Conservation (phyloP, 176 grass and related monocot species). For the Avena sativa region DNA sequence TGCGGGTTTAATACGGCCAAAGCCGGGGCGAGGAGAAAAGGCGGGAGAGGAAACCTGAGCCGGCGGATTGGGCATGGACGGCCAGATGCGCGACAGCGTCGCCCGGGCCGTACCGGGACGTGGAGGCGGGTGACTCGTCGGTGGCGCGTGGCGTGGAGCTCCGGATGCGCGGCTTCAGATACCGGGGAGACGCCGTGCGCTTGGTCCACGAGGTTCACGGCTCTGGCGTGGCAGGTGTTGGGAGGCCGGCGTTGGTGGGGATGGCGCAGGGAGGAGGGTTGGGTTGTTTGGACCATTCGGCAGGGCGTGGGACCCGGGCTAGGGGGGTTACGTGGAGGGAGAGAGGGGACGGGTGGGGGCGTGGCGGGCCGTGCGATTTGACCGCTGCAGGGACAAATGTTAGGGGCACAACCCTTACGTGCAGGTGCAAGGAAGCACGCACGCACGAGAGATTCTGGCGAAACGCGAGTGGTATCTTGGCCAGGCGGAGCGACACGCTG, state of each 20-base stretch:
- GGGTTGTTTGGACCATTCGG: background rate
- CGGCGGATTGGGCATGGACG: background rate
- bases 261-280: accelerated
- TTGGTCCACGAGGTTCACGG: background rate
- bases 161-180: background rate
- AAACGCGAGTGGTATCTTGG: background rate
- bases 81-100: conserved; percentile 18
- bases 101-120: background rate
- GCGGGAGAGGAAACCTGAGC: background rate
- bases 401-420: conserved; percentile 8
- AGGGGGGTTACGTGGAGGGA: conserved; percentile 41
- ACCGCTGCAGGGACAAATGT: conserved; percentile 34
- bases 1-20: conserved; percentile 34
- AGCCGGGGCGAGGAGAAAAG: background rate
- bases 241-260: background rate
- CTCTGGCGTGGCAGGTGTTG: accelerated
- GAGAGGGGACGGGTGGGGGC: conserved; percentile 8
- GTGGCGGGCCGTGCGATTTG: conserved; percentile 19
- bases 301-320: background rate
- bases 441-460: background rate
- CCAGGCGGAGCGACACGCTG: background rate
- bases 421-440: conserved; percentile 22
- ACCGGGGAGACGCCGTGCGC: background rate
- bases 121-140: conserved; percentile 45
- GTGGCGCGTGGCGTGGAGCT: conserved; percentile 40